Base-by-base conservation (phyloP, 768 basidiomycete species). In the Agrocybe pediades region DNA sequence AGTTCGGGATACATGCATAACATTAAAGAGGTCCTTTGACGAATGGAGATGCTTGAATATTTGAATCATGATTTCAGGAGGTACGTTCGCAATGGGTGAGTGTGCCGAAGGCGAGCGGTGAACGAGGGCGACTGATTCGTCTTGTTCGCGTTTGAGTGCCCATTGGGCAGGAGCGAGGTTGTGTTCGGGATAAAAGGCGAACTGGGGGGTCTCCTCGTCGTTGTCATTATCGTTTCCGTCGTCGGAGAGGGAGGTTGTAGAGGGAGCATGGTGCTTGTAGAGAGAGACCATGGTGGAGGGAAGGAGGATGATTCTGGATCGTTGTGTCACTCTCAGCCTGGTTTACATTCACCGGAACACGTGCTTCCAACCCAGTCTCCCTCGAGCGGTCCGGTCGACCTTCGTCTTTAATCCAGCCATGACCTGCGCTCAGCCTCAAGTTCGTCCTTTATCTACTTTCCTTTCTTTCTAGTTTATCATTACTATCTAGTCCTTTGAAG, bases 31-130 rank as follows among this genome's bases (percentile, higher is more conserved):
- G 69, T 96, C 91, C 54, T 80, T 78, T 25, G 87, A 74, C 0
- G 83, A 78, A 60, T 88, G 83, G 11, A 99, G 78, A 62, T 94
- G 84, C 59, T 88, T 90, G 61, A 99, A 81, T 64, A 98, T 90
- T 66, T 96, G 88, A 15, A 97, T 90, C 65, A 98, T 85, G 36
- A 98, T 82, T 70, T 98, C 96, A 53, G 91, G 89, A 7, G 95
- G 95, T 3, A 98, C 75, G 46, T 76, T 74, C 6, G 85, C 77
- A 64, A 89, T 86, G 46, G 82, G 83, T 15, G 86, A n/a, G n/a
- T n/a, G n/a, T n/a, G n/a, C n/a, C n/a, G n/a, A 82, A 48, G 73
- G 74, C 13, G 53, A 68, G 62, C 54, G 72, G 60, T n/a, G 64
- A 47, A 47, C 59, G 56, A 46, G 57, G 36, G 48, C 47, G 16